Percentiles rank a stretch among this genome's conserved stretches.
These are phyloP conservation scores for Avena insularis DNA, from an alignment of 176 grass and related monocot genomes.

Conservation along the genomic window DNA sequence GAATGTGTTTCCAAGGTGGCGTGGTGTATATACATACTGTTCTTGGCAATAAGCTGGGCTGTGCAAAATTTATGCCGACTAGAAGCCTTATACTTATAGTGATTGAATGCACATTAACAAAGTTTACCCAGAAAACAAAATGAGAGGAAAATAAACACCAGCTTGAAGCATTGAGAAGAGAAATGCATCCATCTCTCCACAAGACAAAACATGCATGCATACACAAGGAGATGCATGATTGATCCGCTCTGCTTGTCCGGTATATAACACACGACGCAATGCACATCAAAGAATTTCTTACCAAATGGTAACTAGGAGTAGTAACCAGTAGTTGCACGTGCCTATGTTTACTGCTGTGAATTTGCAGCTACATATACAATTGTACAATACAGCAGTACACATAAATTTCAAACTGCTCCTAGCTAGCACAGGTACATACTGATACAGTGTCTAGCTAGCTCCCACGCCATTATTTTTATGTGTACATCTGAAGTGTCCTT, in stretches of 20 bases:
- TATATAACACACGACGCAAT: slow-evolving; percentile 1
- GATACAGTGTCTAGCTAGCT: slow-evolving; percentile 22
- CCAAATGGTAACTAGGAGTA: neutral
- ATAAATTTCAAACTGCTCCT: neutral
- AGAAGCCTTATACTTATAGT: neutral
- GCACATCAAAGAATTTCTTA: slow-evolving; percentile 12
- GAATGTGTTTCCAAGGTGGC: neutral
- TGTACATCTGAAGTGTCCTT: slow-evolving; percentile 27
- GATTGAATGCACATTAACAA: neutral
- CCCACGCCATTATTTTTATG: neutral
- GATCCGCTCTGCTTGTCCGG: neutral
- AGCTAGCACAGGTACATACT: neutral
- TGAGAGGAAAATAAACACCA: neutral
- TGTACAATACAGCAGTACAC: neutral
- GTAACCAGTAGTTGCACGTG: slow-evolving; percentile 5
- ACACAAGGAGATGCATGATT: neutral
- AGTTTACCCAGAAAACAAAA: neutral
- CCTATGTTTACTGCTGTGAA: slow-evolving; percentile 13
- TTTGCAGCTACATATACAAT: slow-evolving; percentile 21
- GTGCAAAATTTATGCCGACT: neutral
- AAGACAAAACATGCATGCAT: neutral
- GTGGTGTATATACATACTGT: neutral
- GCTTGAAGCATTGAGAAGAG: neutral
- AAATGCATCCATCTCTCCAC: neutral
- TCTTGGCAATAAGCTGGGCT: neutral